Conservation (phyloP, 2,329 filamentous ascomycete genomes). For the Ceratocystis huliohia region DNA sequence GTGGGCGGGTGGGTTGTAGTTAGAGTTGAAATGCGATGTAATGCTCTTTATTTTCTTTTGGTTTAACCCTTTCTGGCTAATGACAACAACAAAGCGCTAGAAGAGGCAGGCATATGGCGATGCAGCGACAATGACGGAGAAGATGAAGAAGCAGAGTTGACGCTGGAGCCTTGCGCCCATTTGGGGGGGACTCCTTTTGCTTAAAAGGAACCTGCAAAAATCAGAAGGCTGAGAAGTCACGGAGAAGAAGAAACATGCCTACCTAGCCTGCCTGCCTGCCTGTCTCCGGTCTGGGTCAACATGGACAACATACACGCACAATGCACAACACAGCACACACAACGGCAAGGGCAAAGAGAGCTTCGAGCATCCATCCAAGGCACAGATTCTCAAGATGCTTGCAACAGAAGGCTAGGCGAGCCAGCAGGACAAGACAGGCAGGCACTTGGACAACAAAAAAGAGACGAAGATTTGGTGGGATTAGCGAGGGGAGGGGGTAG, state of each 20-base stretch:
- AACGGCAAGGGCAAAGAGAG: neutral
- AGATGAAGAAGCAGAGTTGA: too few relatives aligned
- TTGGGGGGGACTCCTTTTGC: neutral
- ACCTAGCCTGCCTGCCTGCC: neutral
- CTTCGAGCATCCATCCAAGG: neutral
- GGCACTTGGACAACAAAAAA: neutral
- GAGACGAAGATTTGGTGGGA: neutral
- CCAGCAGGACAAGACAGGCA: neutral
- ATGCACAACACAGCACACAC: neutral
- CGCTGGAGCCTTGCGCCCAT: too few relatives aligned
- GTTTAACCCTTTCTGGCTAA: neutral
- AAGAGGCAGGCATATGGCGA: neutral
- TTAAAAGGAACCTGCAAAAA: neutral
- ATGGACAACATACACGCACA: too few relatives aligned
- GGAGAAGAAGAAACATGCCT: neutral
- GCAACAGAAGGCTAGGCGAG: neutral
- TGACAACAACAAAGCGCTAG: neutral
- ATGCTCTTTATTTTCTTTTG: neutral
- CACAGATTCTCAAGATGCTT: slow-evolving; percentile 2
- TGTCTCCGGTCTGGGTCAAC: too few relatives aligned
- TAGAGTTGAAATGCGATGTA: neutral
- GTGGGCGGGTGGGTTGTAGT: neutral
- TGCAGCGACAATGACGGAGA: neutral
- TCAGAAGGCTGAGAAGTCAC: neutral
- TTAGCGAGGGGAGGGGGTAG: neutral